Evolutionary conservation across 129 eudicot genomes (phyloP).

Genomic region (Tanacetum coccineum): DNA sequence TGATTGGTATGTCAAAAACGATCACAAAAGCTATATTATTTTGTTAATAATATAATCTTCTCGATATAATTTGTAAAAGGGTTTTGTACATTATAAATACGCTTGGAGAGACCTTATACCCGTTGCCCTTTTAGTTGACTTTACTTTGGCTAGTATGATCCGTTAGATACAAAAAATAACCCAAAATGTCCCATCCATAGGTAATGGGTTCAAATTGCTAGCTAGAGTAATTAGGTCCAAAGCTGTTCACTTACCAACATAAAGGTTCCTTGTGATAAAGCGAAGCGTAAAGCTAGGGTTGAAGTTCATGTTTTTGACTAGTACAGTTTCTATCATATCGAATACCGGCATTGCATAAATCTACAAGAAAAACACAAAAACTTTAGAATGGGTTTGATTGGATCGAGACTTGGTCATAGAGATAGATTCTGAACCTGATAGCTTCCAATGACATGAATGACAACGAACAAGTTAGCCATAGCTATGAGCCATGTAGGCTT

Average conservation of each 20-base stretch:
- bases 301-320: constrained; percentile 54
- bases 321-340: constrained; percentile 67
- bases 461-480: constrained; percentile 30
- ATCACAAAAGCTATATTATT: not conserved
- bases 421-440: constrained; percentile 23
- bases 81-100: not conserved
- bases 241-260: constrained; percentile 48
- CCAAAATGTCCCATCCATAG: not conserved
- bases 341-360: constrained; percentile 85
- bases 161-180: not conserved
- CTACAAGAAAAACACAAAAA: constrained; percentile 22
- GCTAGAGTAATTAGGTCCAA: not conserved
- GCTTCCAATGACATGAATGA: constrained; percentile 28
- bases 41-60: not conserved
- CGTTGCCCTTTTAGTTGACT: not conserved
- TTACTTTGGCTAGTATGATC: not conserved
- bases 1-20: not conserved
- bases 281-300: constrained; percentile 46
- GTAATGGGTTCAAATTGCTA: not conserved
- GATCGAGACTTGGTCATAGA: not conserved
- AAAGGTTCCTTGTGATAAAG: constrained; percentile 49
- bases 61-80: not conserved
- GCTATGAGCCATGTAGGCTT: constrained; percentile 33
- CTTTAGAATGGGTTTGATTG: not conserved
- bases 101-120: not conserved